phyloP scores from a whole-genome alignment of 352 stramenopile species.

The Globisporangium barbulae region DNA sequence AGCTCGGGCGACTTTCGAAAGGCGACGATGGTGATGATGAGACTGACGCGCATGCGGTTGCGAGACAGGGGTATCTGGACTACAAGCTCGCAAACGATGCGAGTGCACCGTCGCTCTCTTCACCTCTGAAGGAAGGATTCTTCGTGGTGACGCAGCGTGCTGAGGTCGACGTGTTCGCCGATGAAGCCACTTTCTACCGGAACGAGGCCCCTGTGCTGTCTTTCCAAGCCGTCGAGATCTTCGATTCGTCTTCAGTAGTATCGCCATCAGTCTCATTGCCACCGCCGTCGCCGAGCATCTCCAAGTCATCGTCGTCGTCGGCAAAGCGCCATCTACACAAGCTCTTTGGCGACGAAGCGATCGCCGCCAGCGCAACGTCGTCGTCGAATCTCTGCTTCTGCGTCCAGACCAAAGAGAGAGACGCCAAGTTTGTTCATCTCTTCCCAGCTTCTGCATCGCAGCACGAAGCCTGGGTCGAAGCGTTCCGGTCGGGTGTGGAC shows the following conservation, averaged over 20 bases:
- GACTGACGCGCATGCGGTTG: not conserved
- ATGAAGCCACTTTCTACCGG: constrained; percentile 44
- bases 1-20: not conserved
- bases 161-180: constrained; percentile 32
- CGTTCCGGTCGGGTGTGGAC: constrained; percentile 36
- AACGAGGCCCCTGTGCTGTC: constrained; percentile 19
- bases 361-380: not conserved
- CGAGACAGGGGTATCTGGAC: constrained; percentile 17
- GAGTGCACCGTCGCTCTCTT: constrained; percentile 12
- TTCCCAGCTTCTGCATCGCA: constrained; percentile 37
- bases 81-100: constrained; percentile 8
- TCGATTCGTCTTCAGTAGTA: not conserved
- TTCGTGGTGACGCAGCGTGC: constrained; percentile 34
- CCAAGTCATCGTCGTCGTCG: not conserved
- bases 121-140: constrained; percentile 25
- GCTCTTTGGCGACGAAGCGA: constrained; percentile 18
- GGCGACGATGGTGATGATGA: not conserved
- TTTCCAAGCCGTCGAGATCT: constrained; percentile 33
- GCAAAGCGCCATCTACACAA: constrained; percentile 21
- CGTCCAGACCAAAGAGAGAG: constrained; percentile 16
- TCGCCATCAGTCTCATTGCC: not conserved
- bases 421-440: constrained; percentile 29
- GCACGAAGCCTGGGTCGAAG: constrained; percentile 36
- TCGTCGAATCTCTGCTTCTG: constrained; percentile 3
- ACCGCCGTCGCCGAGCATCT: not conserved